phyloP scores from a whole-genome alignment of 441 rosid species.

The Arabidopsis lyrata region DNA sequence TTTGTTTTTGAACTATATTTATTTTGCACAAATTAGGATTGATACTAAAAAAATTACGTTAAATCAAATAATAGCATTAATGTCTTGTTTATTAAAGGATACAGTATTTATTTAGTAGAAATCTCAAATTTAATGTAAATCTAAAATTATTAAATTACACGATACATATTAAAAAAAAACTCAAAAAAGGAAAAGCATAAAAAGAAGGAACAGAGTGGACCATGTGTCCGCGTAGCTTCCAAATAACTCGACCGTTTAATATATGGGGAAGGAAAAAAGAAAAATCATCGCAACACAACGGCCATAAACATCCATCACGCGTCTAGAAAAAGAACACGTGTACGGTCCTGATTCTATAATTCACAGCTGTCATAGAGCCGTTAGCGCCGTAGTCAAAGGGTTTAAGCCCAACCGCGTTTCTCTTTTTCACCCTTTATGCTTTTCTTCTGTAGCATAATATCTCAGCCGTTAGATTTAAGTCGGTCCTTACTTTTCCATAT shows the following conservation, averaged over 20 bases:
- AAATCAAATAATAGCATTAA: too few species aligned
- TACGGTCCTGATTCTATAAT: constrained; percentile 16
- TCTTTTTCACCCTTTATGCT: not conserved
- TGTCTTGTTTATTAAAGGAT: too few species aligned
- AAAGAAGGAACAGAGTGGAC: constrained; percentile 11
- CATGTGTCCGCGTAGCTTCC: constrained; percentile 12
- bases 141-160: not conserved
- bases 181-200: not conserved
- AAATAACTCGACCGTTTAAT: constrained; percentile 10
- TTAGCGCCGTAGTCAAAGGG: constrained; percentile 47
- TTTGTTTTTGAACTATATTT: too few species aligned
- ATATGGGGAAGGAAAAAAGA: not conserved
- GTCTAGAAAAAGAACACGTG: constrained; percentile 27
- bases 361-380: constrained; percentile 45
- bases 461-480: constrained; percentile 33
- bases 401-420: constrained; percentile 37
- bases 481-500: constrained; percentile 3
- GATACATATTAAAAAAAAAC: not conserved
- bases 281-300: constrained; percentile 30
- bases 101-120: not conserved
- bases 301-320: constrained; percentile 39
- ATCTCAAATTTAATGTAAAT: not conserved
- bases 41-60: not conserved
- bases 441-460: constrained; percentile 5
- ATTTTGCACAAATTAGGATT: not conserved